These are phyloP conservation scores for Boeremia exigua DNA, from an alignment of 2,329 filamentous ascomycete genomes.

Conservation along the genomic window DNA sequence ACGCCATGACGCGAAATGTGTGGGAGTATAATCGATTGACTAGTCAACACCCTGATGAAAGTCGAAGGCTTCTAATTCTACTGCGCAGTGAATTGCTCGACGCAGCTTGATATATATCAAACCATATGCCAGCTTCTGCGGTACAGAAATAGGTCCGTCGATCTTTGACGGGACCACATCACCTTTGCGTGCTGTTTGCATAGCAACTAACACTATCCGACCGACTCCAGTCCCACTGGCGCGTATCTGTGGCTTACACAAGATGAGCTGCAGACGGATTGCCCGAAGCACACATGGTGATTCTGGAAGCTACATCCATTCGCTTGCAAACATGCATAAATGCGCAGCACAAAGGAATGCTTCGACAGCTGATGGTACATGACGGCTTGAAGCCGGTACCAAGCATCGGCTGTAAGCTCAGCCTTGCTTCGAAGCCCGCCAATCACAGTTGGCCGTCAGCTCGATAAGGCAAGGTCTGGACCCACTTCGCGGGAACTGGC, in stretches of 20 bases:
- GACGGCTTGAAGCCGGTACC: conserved; percentile 4
- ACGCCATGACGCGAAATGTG: conserved; percentile 8
- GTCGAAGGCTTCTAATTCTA: neutral
- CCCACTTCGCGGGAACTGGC: neutral
- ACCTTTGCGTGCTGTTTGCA: conserved; percentile 6
- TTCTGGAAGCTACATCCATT: neutral
- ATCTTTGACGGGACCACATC: conserved; percentile 6
- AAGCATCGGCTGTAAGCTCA: conserved; percentile 9
- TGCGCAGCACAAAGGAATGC: neutral
- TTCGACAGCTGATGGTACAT: conserved; percentile 7
- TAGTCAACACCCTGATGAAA: neutral
- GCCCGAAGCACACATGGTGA: conserved; percentile 1
- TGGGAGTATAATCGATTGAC: no score
- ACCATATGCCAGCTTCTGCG: conserved; percentile 4
- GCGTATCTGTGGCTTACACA: conserved; percentile 7
- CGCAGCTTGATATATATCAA: no score
- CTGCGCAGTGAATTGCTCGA: no score
- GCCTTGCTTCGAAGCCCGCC: conserved; percentile 1
- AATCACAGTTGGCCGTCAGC: conserved; percentile 1
- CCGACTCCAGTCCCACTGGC: neutral
- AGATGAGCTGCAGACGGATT: conserved; percentile 2
- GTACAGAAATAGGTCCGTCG: neutral
- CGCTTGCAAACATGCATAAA: conserved; percentile 1
- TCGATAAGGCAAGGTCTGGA: neutral
- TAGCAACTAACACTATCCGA: conserved; percentile 5